A percentile compares a stretch with the other conserved stretches of the same genome.
These are phyloP conservation scores for Rubroshorea leprosula DNA, from an alignment of 345 rosid genomes.

Conservation along the genomic window DNA sequence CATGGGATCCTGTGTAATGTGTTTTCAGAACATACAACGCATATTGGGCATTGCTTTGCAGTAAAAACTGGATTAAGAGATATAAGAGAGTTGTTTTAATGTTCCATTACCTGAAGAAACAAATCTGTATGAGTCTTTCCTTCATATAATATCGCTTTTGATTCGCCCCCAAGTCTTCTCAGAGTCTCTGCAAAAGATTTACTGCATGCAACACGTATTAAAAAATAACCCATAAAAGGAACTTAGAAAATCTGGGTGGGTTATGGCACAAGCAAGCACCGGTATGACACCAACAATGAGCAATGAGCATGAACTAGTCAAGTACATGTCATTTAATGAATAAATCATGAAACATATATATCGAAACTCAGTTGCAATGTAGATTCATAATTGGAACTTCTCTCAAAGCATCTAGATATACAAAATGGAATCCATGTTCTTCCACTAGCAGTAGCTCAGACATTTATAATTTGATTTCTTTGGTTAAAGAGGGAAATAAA, in stretches of 20 bases:
- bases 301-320: too few species aligned
- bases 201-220: slow-evolving; percentile 36
- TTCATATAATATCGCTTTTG: slow-evolving; percentile 65
- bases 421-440: too few species aligned
- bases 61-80: not conserved
- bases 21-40: not conserved
- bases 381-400: too few species aligned
- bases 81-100: not conserved
- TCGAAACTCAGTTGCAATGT: not conserved
- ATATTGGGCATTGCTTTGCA: too few species aligned
- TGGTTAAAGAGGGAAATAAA: too few species aligned
- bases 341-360: not conserved
- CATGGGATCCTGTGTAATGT: slow-evolving; percentile 77
- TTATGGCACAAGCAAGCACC: too few species aligned
- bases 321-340: not conserved
- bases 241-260: too few species aligned
- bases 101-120: slow-evolving; percentile 75
- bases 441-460: too few species aligned
- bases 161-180: slow-evolving; percentile 62
- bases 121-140: slow-evolving; percentile 94
- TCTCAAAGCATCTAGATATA: too few species aligned
- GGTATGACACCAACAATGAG: too few species aligned
- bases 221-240: not conserved
- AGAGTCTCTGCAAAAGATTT: slow-evolving; percentile 71
- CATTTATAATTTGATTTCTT: too few species aligned